Conservation (phyloP, 1,284 basidiomycete species). For the Kwoniella shivajii region DNA sequence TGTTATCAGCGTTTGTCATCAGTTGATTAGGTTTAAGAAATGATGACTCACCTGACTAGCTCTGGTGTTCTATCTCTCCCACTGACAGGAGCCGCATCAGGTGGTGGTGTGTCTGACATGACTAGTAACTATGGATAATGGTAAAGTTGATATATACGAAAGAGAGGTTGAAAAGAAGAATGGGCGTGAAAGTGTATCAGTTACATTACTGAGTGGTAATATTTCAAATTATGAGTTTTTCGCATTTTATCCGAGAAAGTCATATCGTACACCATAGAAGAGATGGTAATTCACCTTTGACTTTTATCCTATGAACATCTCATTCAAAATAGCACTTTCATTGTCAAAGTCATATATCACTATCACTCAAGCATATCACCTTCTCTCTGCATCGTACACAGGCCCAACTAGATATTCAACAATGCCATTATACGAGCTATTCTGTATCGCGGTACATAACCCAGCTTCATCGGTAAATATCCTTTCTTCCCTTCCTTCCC, state of each 20-base stretch:
- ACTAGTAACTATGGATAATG: not conserved
- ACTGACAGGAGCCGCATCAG: slow-evolving; percentile 10
- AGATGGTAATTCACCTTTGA: not conserved
- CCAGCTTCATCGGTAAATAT: slow-evolving; percentile 47
- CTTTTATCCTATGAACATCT: no score
- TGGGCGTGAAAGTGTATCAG: not conserved
- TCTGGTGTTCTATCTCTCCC: slow-evolving; percentile 46
- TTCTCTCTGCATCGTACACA: no score
- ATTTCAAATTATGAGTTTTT: not conserved
- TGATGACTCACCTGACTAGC: slow-evolving; percentile 42
- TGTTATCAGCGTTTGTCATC: no score
- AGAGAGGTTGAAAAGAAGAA: slow-evolving; percentile 1
- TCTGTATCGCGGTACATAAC: slow-evolving; percentile 54
- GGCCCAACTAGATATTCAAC: not conserved
- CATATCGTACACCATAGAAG: not conserved
- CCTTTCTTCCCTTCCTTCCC: not conserved
- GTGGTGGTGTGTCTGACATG: slow-evolving; percentile 41
- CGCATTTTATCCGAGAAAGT: not conserved
- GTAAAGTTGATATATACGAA: not conserved
- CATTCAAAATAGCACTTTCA: no score
- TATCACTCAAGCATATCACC: no score
- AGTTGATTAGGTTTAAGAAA: not conserved
- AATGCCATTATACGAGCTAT: slow-evolving; percentile 55
- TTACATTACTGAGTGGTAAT: no score
- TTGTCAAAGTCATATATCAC: no score